phyloP scores from a whole-genome alignment of 1,284 basidiomycete species.

The Irpex lacteus region DNA sequence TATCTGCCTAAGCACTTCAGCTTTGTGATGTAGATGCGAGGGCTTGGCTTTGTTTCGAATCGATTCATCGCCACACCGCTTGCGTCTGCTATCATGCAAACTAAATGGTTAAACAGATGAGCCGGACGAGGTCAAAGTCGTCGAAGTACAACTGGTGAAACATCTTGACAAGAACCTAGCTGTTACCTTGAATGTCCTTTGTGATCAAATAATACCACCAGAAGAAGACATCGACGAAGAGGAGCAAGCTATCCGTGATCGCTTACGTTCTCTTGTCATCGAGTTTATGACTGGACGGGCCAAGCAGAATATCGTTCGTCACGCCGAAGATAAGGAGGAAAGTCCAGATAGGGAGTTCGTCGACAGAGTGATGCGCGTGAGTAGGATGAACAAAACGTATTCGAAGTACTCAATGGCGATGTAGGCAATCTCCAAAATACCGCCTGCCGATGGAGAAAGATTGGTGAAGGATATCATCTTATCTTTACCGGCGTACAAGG shows the following conservation, averaged over 20 bases:
- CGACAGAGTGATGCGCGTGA: conserved; percentile 47
- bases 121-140: conserved; percentile 56
- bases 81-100: conserved; percentile 2
- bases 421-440: conserved; percentile 51
- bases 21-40: neutral
- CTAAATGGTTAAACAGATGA: conserved; percentile 45
- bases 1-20: neutral
- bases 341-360: conserved; percentile 49
- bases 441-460: conserved; percentile 37
- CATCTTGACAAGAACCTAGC: conserved; percentile 64
- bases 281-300: conserved; percentile 56
- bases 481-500: conserved; percentile 43
- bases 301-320: conserved; percentile 42
- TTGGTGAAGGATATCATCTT: conserved; percentile 55
- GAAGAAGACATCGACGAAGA: conserved; percentile 54
- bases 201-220: conserved; percentile 58
- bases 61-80: neutral
- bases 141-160: conserved; percentile 55
- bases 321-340: conserved; percentile 40
- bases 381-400: conserved; percentile 12
- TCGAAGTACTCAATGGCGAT: conserved; percentile 3
- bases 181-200: conserved; percentile 61
- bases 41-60: neutral
- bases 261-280: conserved; percentile 55
- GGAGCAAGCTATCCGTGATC: conserved; percentile 54